Percentiles rank a stretch among this genome's conserved stretches.
Conservation (phyloP, 257 asterid genomes). For the Nicotiana paniculata region DNA sequence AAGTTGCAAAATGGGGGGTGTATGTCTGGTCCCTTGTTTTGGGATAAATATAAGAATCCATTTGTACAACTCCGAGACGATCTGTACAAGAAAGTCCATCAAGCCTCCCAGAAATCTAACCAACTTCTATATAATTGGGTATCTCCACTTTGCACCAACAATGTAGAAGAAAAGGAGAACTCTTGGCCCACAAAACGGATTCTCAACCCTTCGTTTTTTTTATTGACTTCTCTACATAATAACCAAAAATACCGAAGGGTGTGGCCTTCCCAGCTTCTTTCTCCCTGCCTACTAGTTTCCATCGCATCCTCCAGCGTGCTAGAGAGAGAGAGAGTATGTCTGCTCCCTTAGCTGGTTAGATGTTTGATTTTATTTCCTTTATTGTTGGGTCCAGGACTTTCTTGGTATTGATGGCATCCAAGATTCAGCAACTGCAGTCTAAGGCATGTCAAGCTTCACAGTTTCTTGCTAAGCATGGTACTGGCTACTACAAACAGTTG, state of each 20-base stretch:
- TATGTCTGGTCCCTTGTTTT: background rate
- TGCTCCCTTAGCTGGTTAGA: background rate
- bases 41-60: background rate
- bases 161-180: background rate
- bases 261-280: background rate
- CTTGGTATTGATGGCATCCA: slow-evolving; percentile 33
- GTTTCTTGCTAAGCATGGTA: slow-evolving; percentile 29
- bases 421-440: slow-evolving; percentile 28
- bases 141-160: background rate
- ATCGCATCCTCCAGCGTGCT: background rate
- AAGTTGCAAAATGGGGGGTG: background rate
- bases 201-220: background rate
- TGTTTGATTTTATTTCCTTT: background rate
- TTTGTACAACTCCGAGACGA: too few relatives aligned
- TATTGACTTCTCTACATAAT: background rate
- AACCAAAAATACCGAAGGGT: background rate
- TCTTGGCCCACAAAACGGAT: background rate
- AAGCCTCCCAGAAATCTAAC: background rate
- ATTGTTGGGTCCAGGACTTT: background rate
- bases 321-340: background rate
- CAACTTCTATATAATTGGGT: background rate
- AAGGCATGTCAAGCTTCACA: slow-evolving; percentile 34
- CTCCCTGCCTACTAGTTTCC: background rate
- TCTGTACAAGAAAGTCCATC: background rate
- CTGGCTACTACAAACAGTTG: slow-evolving; percentile 30